Percentiles rank a stretch among this genome's conserved stretches.
These are phyloP conservation scores for Trichoderma sp. DNA, from an alignment of 2,329 filamentous ascomycete genomes.

Conservation along the genomic window DNA sequence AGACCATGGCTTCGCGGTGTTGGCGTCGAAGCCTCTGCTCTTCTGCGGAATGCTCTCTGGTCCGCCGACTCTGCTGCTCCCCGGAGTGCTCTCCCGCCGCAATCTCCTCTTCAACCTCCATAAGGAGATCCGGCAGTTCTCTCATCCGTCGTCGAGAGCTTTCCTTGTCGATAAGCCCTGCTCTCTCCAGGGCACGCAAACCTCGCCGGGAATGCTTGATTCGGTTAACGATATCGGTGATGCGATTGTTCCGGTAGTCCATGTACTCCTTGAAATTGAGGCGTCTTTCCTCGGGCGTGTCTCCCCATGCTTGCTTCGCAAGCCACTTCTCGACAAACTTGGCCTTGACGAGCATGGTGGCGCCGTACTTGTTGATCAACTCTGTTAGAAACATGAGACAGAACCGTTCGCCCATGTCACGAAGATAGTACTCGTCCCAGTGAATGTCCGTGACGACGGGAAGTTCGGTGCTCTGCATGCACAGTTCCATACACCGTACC, in stretches of 20 bases:
- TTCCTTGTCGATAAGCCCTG: conserved; percentile 49
- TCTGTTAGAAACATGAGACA: conserved; percentile 61
- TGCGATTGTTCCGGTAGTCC: conserved; percentile 53
- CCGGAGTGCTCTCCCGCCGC: conserved; percentile 31
- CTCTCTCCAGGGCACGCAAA: conserved; percentile 53
- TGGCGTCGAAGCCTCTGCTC: conserved; percentile 75
- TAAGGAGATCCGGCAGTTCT: conserved; percentile 39
- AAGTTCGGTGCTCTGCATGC: conserved; percentile 53
- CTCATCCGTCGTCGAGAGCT: conserved; percentile 36
- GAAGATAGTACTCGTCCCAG: conserved; percentile 65
- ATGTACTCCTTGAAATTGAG: conserved; percentile 58
- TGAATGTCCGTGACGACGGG: conserved; percentile 56
- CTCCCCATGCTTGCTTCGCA: conserved; percentile 70
- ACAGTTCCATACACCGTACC: conserved; percentile 62
- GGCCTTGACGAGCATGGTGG: conserved; percentile 61
- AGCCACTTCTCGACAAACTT: conserved; percentile 74
- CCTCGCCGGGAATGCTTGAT: conserved; percentile 56
- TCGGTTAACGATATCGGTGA: conserved; percentile 55
- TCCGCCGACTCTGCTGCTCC: conserved; percentile 39
- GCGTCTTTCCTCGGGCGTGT: conserved; percentile 53
- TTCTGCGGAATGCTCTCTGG: conserved; percentile 59
- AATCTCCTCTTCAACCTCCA: conserved; percentile 40
- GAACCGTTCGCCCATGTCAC: conserved; percentile 63
- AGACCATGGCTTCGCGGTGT: conserved; percentile 84
- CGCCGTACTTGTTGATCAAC: conserved; percentile 62